Evolutionary conservation across 345 rosid species (phyloP), one percentile per base, ranked within the genome.

Genomic region (Syzygium aqueum): DNA sequence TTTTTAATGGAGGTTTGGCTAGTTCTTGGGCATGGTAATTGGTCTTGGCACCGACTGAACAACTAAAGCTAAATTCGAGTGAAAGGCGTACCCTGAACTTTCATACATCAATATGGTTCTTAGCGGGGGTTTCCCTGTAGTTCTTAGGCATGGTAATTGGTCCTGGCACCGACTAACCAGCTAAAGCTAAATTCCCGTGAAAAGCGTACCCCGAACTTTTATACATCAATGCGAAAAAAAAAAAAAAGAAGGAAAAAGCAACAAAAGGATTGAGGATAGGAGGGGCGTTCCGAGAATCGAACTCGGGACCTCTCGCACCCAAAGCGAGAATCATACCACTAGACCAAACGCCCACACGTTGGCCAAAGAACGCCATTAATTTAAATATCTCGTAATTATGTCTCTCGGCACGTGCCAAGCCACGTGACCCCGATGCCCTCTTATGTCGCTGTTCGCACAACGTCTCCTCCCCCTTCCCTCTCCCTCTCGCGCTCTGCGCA

Each of bases 231-330:
- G 46, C 46, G n/a, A n/a, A n/a, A 43, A 43, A 43, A 57, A 57
- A 57, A 57, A 0, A 2, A 22, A 22, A 8, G 23, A 56, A 3
- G 13, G n/a, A 22, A 57, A 57, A 57, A 23, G 13, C n/a, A 23
- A 10, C 8, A 0, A 54, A 8, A 54, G 23, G 12, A 54, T 3
- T 21, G 12, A 19, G 57, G 25, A 54, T 6, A 22, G 10, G 33
- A 9, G 95, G 95, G 97, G 94, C 96, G 91, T 94, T 94, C 94
- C 91, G 94, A 94, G 98, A 95, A 95, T 94, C 91, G 91, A 94
- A 96, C 97, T 96, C 93, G 90, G 93, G 97, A 96, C 96, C 97
- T 94, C 97, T 97, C 93, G 95, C 98, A 96, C 96, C 97, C 97
- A 93, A 94, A 96, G 96, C 94, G 91, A 96, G 96, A 94, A 95